Conservation (phyloP, 1,284 basidiomycete genomes). For the Pyrrhoderma lamaoense region DNA sequence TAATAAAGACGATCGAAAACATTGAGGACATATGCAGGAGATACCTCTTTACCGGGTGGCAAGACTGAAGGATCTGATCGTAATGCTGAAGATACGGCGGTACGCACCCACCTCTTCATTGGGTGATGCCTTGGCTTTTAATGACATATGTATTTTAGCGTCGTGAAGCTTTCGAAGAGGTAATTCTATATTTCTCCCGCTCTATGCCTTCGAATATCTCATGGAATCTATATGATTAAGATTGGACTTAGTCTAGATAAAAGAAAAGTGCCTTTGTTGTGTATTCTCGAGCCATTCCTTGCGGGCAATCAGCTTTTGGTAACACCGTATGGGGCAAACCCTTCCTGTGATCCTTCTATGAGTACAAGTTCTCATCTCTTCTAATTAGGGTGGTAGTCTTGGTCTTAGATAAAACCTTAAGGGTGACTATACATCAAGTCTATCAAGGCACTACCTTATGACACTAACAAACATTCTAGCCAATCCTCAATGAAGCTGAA, state of each 20-base stretch:
- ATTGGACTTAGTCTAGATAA: conserved; percentile 72
- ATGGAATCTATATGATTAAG: conserved; percentile 32
- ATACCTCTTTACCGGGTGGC: conserved; percentile 80
- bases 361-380: too few species aligned
- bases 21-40: conserved; percentile 70
- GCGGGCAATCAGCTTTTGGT: conserved; percentile 68
- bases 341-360: too few species aligned
- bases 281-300: conserved; percentile 69
- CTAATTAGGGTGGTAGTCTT: conserved; percentile 81
- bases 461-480: conserved; percentile 35
- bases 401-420: conserved; percentile 62
- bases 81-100: conserved; percentile 72
- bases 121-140: too few species aligned
- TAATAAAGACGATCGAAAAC: conserved; percentile 60
- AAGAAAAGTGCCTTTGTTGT: conserved; percentile 62
- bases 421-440: conserved; percentile 33
- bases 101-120: conserved; percentile 33
- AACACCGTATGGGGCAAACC: conserved; percentile 54
- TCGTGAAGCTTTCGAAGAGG: conserved; percentile 70
- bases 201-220: conserved; percentile 6
- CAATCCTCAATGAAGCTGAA: conserved; percentile 71
- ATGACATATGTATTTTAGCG: conserved; percentile 43
- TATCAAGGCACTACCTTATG: too few species aligned
- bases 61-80: conserved; percentile 64
- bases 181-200: conserved; percentile 22